Percentiles rank a stretch among this genome's conserved stretches.
Conservation (phyloP, 768 basidiomycete species). For the Pleurotus sapidus region DNA sequence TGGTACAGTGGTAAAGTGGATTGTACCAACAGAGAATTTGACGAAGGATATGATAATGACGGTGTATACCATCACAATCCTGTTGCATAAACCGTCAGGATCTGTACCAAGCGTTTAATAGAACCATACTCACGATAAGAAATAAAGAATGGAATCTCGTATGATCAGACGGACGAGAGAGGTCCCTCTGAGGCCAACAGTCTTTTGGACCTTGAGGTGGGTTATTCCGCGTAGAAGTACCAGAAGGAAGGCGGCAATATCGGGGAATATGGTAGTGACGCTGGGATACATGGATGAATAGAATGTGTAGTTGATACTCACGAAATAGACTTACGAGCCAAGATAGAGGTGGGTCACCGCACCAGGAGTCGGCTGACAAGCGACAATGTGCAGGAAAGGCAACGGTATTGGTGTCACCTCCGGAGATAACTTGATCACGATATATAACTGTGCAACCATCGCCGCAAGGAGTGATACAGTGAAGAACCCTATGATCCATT, state of each 20-base stretch:
- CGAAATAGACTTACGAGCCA: background rate
- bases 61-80: background rate
- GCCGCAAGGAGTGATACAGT: background rate
- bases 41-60: background rate
- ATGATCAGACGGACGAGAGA: background rate
- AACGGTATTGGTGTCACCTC: background rate
- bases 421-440: background rate
- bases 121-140: background rate
- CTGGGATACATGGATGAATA: background rate
- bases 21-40: background rate
- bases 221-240: background rate
- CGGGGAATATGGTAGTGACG: background rate
- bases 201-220: background rate
- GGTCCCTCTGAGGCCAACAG: background rate
- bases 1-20: too few relatives aligned
- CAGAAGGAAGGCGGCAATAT: background rate
- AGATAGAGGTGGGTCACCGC: background rate
- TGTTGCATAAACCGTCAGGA: background rate
- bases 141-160: background rate
- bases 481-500: background rate
- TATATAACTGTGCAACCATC: background rate
- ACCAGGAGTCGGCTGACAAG: background rate
- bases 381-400: background rate
- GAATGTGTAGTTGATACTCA: background rate
- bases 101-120: background rate